phyloP scores from a whole-genome alignment of 805 yeast genomes.

The Suhomyces kilbournensis region DNA sequence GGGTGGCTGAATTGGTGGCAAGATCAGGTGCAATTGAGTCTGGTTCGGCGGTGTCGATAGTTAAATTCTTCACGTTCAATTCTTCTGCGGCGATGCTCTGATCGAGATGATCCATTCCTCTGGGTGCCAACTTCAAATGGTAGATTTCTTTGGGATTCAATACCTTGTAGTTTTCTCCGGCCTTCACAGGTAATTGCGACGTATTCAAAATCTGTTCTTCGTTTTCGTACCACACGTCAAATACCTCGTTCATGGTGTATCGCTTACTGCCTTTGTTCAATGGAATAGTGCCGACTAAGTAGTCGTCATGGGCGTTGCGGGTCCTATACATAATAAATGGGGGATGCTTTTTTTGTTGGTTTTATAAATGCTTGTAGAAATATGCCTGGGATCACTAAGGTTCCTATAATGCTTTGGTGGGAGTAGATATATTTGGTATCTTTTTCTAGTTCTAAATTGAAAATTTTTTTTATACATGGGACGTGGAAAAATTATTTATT shows the following conservation, averaged over 20 bases:
- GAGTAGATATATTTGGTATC: not conserved
- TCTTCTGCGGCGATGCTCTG: not conserved
- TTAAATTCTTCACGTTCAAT: not conserved
- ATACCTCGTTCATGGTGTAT: constrained; percentile 52
- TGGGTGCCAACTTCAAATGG: constrained; percentile 29
- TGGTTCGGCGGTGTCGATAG: not conserved
- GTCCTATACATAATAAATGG: constrained; percentile 2
- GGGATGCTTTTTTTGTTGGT: not conserved
- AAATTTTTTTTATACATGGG: not conserved
- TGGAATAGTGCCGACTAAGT: constrained; percentile 20
- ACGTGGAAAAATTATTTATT: not conserved
- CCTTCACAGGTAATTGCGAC: constrained; percentile 12
- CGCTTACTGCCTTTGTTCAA: constrained; percentile 40
- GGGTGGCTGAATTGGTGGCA: not conserved
- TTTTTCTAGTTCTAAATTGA: not conserved
- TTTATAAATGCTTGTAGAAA: not conserved
- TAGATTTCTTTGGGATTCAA: constrained; percentile 31
- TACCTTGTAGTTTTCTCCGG: constrained; percentile 30
- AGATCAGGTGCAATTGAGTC: not conserved
- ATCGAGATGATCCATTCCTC: not conserved
- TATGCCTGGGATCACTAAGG: not conserved
- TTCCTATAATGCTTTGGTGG: not conserved
- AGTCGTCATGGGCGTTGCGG: constrained; percentile 1
- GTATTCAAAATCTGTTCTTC: constrained; percentile 21
- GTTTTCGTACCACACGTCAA: constrained; percentile 47